These are phyloP conservation scores for Fonsecaea monophora DNA, from an alignment of 2,329 filamentous ascomycete species.

Conservation along the genomic window DNA sequence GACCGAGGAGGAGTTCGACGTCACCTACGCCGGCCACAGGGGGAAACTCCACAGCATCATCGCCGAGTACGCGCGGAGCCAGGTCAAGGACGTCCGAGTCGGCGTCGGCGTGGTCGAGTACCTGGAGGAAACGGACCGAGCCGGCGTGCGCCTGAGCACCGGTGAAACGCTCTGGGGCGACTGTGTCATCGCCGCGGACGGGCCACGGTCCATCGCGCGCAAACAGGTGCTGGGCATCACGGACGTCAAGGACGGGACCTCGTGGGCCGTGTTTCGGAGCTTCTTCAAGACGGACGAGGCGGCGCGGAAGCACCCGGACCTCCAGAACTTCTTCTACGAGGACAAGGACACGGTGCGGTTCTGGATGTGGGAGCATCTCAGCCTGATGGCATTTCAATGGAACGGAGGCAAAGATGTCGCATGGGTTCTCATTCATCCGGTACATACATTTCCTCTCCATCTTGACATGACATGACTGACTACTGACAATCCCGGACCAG, in stretches of 20 bases:
- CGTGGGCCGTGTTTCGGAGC: background rate
- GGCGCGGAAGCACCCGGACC: background rate
- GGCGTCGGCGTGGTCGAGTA: background rate
- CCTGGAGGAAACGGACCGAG: background rate
- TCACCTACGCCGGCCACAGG: background rate
- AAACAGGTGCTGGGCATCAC: background rate
- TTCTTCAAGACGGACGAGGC: background rate
- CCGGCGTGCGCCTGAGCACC: background rate
- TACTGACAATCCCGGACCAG: too few relatives aligned
- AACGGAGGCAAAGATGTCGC: background rate
- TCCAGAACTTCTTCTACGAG: background rate
- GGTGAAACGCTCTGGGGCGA: background rate
- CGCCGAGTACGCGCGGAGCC: background rate
- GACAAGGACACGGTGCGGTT: background rate
- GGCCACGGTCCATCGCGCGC: background rate
- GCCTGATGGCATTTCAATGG: background rate
- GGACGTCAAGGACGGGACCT: background rate
- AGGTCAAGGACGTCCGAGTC: background rate
- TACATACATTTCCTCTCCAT: too few relatives aligned
- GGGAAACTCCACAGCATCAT: background rate
- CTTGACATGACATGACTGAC: too few relatives aligned
- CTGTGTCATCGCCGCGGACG: background rate
- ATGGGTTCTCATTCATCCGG: constrained; percentile 2
- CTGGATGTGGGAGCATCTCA: background rate
- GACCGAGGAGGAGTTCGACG: too few relatives aligned